Evolutionary conservation across 208 protist genomes (phyloP).

Genomic region (Porcisia hertigi): DNA sequence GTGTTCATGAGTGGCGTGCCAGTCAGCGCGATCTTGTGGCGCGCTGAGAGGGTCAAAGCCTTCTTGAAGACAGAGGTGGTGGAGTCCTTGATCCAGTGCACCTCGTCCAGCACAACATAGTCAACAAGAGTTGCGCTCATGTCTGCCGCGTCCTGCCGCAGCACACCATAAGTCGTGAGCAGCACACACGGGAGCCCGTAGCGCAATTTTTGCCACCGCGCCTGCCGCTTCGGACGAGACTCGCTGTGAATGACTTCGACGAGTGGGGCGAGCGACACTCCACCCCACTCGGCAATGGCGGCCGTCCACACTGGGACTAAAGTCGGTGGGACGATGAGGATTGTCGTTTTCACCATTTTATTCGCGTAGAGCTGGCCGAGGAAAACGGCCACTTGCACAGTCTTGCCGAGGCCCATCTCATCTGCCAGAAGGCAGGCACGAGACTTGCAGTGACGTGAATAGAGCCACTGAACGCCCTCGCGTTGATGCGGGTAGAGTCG

Average conservation of each 20-base stretch:
- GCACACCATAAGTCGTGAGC: conserved; percentile 84
- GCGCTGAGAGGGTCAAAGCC: conserved; percentile 58
- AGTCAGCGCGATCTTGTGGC: conserved; percentile 82
- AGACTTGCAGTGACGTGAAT: conserved; percentile 90
- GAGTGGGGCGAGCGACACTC: background rate
- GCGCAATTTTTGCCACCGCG: conserved; percentile 56
- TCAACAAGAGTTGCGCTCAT: conserved; percentile 68
- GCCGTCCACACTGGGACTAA: conserved; percentile 94
- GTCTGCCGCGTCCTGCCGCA: conserved; percentile 62
- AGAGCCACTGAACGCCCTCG: conserved; percentile 95
- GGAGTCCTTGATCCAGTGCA: conserved; percentile 79
- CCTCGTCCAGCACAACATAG: conserved; percentile 88
- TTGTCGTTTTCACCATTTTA: conserved; percentile 85
- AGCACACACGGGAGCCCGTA: conserved; percentile 61
- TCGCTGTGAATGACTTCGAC: conserved; percentile 71
- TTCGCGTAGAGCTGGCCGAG: conserved; percentile 81
- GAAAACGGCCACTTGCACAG: conserved; percentile 94
- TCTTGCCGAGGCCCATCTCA: conserved; percentile 98
- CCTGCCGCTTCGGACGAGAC: conserved; percentile 41
- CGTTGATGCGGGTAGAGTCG: conserved; percentile 94
- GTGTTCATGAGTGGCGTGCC: conserved; percentile 88
- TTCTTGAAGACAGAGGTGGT: conserved; percentile 59
- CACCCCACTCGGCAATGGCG: conserved; percentile 82
- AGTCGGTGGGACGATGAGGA: conserved; percentile 92
- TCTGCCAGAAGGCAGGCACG: conserved; percentile 97